phyloP scores from a whole-genome alignment of 371 early-diverging fungal species.

The Syncephalastrum racemosum region DNA sequence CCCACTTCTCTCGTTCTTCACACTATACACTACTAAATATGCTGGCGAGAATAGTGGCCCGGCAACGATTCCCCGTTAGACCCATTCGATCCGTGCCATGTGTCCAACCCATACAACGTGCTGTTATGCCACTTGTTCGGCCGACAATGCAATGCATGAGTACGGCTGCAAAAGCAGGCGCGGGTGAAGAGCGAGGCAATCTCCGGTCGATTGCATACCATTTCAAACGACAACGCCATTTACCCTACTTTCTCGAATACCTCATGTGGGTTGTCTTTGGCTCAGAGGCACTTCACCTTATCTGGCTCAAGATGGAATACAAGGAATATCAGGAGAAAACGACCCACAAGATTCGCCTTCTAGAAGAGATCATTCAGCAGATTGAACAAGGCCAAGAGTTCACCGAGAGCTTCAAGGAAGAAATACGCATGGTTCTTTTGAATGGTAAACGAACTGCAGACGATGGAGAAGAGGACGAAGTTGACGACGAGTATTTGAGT shows the following conservation, averaged over 20 bases:
- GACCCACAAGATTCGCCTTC: slow-evolving; percentile 37
- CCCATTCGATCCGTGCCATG: too few relatives aligned
- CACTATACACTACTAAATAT: too few relatives aligned
- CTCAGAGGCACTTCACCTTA: slow-evolving; percentile 48
- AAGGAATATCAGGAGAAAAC: slow-evolving; percentile 48
- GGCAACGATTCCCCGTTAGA: too few relatives aligned
- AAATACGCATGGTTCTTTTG: slow-evolving; percentile 41
- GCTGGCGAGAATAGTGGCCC: too few relatives aligned
- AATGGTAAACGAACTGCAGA: slow-evolving; percentile 15
- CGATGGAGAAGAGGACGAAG: slow-evolving; percentile 17
- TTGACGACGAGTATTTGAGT: slow-evolving; percentile 40
- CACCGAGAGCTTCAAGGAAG: slow-evolving; percentile 28
- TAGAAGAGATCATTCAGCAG: slow-evolving; percentile 35
- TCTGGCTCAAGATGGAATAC: slow-evolving; percentile 50
- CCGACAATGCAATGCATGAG: too few relatives aligned
- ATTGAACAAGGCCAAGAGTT: slow-evolving; percentile 43
- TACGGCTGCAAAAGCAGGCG: too few relatives aligned
- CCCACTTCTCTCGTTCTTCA: too few relatives aligned
- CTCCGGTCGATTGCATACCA: slow-evolving; percentile 30
- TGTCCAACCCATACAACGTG: too few relatives aligned
- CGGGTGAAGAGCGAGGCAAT: too few relatives aligned
- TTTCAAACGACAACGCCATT: slow-evolving; percentile 45
- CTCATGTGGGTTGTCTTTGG: slow-evolving; percentile 55
- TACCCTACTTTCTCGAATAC: slow-evolving; percentile 48
- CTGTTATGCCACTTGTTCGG: too few relatives aligned